Conservation (phyloP, 352 stramenopile genomes). For the Pythium phragmiticola region DNA sequence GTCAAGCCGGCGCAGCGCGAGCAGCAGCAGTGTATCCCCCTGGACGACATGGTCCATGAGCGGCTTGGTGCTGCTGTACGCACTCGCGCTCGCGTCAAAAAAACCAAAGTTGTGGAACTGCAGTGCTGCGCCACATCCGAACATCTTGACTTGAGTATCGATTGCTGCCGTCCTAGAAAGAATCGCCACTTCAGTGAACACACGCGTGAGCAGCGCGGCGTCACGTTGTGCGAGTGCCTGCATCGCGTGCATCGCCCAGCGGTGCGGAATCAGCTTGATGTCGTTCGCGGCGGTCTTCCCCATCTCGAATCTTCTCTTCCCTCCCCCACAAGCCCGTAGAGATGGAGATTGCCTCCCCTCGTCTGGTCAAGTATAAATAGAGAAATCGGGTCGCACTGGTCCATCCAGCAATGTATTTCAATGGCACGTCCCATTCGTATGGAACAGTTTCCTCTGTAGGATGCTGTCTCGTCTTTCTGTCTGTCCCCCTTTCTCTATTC, state of each 20-base stretch:
- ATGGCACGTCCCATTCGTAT: background rate
- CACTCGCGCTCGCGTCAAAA: conserved; percentile 31
- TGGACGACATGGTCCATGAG: conserved; percentile 40
- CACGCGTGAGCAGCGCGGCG: conserved; percentile 30
- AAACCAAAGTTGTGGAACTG: conserved; percentile 62
- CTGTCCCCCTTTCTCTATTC: background rate
- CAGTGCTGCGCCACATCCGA: conserved; percentile 47
- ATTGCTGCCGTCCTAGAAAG: conserved; percentile 28
- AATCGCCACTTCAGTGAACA: conserved; percentile 39
- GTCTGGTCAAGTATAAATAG: background rate
- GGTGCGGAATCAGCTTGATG: conserved; percentile 40
- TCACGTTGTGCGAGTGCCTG: conserved; percentile 41
- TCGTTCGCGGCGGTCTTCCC: conserved; percentile 6
- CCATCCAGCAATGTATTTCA: background rate
- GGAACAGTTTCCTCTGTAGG: no score
- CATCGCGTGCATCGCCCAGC: conserved; percentile 62
- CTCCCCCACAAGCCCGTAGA: no score
- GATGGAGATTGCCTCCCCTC: background rate
- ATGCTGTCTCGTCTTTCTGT: no score
- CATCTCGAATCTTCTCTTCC: background rate
- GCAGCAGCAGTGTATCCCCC: conserved; percentile 53
- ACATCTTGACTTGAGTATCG: conserved; percentile 37
- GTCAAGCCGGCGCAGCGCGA: conserved; percentile 49
- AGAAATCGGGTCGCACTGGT: background rate
- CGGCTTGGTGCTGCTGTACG: background rate